Evolutionary conservation across 306 rosid species (phyloP).

Genomic region (Malus sieversii): DNA sequence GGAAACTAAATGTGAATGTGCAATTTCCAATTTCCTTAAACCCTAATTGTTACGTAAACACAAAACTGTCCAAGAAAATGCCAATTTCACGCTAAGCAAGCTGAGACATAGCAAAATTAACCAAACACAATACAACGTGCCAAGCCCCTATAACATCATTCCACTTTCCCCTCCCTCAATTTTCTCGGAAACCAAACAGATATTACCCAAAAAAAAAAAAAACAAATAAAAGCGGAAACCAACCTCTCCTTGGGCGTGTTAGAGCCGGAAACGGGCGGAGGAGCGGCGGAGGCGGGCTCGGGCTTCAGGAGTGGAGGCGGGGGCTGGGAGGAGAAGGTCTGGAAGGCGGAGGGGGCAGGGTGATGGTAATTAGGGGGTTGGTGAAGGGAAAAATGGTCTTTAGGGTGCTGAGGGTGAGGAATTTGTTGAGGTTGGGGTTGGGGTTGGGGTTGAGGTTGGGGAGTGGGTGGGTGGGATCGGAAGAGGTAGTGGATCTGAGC

Average conservation of each 20-base stretch:
- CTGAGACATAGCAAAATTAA: neutral
- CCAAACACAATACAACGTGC: neutral
- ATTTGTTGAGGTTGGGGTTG: slow-evolving; percentile 10
- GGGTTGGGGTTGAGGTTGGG: neutral
- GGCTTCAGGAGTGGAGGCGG: slow-evolving; percentile 14
- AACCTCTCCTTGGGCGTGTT: slow-evolving; percentile 56
- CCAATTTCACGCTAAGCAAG: neutral
- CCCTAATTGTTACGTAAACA: neutral
- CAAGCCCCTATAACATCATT: neutral
- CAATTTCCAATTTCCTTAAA: neutral
- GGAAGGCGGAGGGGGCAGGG: slow-evolving; percentile 36
- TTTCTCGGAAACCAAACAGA: slow-evolving; percentile 7
- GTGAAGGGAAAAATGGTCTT: slow-evolving; percentile 49
- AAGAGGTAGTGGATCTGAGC: slow-evolving; percentile 48
- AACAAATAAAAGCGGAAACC: neutral
- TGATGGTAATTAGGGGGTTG: slow-evolving; percentile 57
- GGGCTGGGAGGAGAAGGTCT: slow-evolving; percentile 26
- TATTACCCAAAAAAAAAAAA: neutral
- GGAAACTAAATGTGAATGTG: neutral
- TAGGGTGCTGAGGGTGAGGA: slow-evolving; percentile 13
- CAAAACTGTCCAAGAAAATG: neutral
- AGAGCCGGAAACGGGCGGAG: slow-evolving; percentile 11
- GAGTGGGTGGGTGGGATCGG: slow-evolving; percentile 27
- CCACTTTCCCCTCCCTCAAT: neutral
- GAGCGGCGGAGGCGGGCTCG: slow-evolving; percentile 13